Evolutionary conservation across 108 stramenopile genomes (phyloP).

Genomic region (Nitzschia putrida): DNA sequence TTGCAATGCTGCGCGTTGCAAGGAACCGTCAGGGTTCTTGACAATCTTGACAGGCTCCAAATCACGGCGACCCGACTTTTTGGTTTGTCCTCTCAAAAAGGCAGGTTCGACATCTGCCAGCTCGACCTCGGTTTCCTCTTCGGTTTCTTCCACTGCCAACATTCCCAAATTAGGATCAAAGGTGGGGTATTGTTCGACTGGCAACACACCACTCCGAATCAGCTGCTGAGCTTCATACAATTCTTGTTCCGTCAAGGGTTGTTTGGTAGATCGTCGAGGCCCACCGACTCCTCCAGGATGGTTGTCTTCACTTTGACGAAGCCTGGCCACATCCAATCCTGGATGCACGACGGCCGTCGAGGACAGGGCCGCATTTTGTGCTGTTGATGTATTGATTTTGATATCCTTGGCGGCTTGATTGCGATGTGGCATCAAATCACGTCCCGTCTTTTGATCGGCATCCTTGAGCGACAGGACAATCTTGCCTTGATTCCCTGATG

Average conservation of each 20-base stretch:
- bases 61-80: constrained; percentile 64
- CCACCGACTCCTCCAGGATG: constrained; percentile 56
- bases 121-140: constrained; percentile 96
- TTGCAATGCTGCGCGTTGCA: constrained; percentile 96
- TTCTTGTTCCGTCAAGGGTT: constrained; percentile 94
- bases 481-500: constrained; percentile 36
- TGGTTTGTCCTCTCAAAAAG: constrained; percentile 93
- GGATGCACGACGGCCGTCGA: constrained; percentile 78
- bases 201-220: constrained; percentile 94
- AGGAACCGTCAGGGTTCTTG: constrained; percentile 96
- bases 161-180: constrained; percentile 93
- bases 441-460: constrained; percentile 90
- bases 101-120: constrained; percentile 94
- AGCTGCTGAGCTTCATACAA: constrained; percentile 97
- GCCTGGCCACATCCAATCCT: constrained; percentile 78
- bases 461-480: constrained; percentile 89
- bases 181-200: constrained; percentile 95
- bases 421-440: constrained; percentile 88
- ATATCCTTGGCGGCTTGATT: constrained; percentile 36
- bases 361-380: constrained; percentile 23
- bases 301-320: constrained; percentile 66
- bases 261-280: constrained; percentile 48
- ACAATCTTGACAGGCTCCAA: constrained; percentile 93
- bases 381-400: constrained; percentile 27
- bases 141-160: constrained; percentile 91